Evolutionary conservation across 148 eudicot species (phyloP).

Genomic region (Pouteria glomerata): DNA sequence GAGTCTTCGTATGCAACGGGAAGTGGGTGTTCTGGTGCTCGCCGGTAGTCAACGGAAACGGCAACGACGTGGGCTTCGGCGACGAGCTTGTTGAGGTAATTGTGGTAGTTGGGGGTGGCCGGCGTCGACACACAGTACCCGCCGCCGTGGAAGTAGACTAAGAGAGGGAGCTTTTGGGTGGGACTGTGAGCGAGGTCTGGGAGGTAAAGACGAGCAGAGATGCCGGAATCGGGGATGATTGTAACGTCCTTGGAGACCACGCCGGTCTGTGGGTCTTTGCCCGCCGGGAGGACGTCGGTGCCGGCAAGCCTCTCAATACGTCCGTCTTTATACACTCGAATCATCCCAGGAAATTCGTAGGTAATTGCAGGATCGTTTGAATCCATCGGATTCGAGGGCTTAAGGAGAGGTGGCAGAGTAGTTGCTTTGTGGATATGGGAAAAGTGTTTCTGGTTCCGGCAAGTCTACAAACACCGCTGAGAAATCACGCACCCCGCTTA

Average conservation of each 20-base stretch:
- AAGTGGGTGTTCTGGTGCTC: conserved; percentile 32
- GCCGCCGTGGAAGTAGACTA: conserved; percentile 38
- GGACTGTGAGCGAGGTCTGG: conserved; percentile 16
- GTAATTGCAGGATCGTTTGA: conserved; percentile 22
- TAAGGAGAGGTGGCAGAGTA: too few relatives aligned
- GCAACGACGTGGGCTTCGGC: conserved; percentile 18
- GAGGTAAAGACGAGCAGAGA: conserved; percentile 28
- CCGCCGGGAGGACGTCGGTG: conserved; percentile 12
- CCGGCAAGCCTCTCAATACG: conserved; percentile 21
- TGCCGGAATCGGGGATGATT: conserved; percentile 16
- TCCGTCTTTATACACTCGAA: conserved; percentile 30
- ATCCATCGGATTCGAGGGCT: background rate
- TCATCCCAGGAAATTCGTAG: conserved; percentile 18
- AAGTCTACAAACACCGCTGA: too few relatives aligned
- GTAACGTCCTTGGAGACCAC: conserved; percentile 31
- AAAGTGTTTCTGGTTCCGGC: too few relatives aligned
- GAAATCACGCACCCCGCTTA: too few relatives aligned
- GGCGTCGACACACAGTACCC: conserved; percentile 24
- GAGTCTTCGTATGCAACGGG: conserved; percentile 35
- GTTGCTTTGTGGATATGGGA: too few relatives aligned
- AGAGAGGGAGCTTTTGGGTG: conserved; percentile 27
- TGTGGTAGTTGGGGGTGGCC: conserved; percentile 14
- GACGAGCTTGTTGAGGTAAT: conserved; percentile 21
- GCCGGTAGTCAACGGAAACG: conserved; percentile 31
- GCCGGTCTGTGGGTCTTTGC: conserved; percentile 23